Percentiles rank a stretch among this genome's conserved stretches.
Conservation (phyloP, 306 rosid species). For the Lathyrus tuberosus region DNA sequence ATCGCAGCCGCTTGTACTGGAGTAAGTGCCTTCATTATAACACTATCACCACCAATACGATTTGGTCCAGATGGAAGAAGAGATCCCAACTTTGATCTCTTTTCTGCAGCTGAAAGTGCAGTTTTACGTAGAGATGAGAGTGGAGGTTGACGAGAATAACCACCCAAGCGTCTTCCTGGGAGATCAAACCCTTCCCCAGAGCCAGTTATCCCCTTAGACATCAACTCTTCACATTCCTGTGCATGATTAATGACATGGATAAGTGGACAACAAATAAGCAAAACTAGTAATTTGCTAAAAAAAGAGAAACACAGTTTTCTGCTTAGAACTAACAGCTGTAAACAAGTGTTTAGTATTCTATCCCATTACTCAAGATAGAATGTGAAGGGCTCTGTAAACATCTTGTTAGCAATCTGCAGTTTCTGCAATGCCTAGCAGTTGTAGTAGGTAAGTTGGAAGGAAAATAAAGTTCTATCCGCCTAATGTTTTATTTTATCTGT, state of each 20-base stretch:
- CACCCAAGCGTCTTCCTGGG: constrained; percentile 89
- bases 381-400: constrained; percentile 22
- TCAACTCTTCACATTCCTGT: constrained; percentile 91
- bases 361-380: constrained; percentile 7
- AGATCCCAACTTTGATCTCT: constrained; percentile 62
- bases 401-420: not conserved
- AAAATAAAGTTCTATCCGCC: constrained; percentile 24
- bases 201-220: constrained; percentile 81
- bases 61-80: constrained; percentile 87
- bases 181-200: constrained; percentile 81
- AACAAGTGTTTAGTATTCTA: not conserved
- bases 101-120: constrained; percentile 81
- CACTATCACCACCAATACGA: constrained; percentile 86
- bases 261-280: constrained; percentile 35
- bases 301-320: constrained; percentile 24
- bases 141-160: constrained; percentile 67
- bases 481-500: constrained; percentile 9
- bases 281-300: not conserved
- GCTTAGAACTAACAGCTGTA: constrained; percentile 7
- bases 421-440: constrained; percentile 8
- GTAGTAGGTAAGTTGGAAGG: constrained; percentile 10
- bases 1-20: constrained; percentile 97
- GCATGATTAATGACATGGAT: constrained; percentile 23
- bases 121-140: constrained; percentile 70
- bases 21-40: constrained; percentile 75